Evolutionary conservation across 208 protist species (phyloP).

Genomic region (Endotrypanum monterogeii): DNA sequence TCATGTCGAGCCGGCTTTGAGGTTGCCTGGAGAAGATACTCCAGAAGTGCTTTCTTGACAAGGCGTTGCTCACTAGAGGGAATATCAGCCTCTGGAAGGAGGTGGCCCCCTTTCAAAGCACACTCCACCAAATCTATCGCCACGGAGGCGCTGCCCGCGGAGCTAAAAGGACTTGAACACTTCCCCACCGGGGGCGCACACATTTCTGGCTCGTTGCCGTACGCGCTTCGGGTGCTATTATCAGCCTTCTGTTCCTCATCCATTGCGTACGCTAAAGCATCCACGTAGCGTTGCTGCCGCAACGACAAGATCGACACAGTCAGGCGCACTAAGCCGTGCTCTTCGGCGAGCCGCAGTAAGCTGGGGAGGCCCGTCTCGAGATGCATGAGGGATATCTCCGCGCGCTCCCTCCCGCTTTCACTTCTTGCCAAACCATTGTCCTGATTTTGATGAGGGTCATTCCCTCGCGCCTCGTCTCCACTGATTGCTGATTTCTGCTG

Average conservation of each 20-base stretch:
- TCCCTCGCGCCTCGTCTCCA: not conserved
- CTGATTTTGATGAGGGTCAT: not conserved
- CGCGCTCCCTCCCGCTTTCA: constrained; percentile 22
- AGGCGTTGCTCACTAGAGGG: constrained; percentile 25
- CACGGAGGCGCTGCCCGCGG: not conserved
- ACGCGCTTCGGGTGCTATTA: not conserved
- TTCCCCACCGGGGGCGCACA: not conserved
- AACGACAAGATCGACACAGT: constrained; percentile 49
- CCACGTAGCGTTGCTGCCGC: constrained; percentile 45
- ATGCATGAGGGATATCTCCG: constrained; percentile 62
- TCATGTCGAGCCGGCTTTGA: no score
- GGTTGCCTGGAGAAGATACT: constrained; percentile 27
- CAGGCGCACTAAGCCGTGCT: constrained; percentile 47
- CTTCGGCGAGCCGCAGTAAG: constrained; percentile 52
- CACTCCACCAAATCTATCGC: constrained; percentile 43
- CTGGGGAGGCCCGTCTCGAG: constrained; percentile 44
- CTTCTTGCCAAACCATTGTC: not conserved
- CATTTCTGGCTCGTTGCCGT: not conserved
- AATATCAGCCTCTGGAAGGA: constrained; percentile 35
- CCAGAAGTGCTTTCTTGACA: constrained; percentile 43
- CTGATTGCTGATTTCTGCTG: not conserved
- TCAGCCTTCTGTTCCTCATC: constrained; percentile 19
- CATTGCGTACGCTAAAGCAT: constrained; percentile 60
- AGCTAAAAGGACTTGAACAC: not conserved
- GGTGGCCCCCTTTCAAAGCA: constrained; percentile 37